Conservation (phyloP, 495 filamentous ascomycete genomes). For the Penicillium coprophilum region DNA sequence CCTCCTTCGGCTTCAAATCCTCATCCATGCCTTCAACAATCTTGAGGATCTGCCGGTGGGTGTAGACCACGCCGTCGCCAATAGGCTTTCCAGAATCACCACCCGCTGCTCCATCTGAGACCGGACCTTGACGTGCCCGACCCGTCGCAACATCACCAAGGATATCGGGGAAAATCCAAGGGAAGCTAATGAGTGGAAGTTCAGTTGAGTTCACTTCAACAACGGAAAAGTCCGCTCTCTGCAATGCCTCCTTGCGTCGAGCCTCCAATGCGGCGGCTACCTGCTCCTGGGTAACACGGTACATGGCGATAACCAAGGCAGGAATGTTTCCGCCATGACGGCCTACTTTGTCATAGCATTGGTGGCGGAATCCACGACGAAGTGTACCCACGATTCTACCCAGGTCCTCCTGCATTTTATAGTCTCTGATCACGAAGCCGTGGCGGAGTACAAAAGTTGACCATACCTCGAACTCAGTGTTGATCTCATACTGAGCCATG, state of each 20-base stretch:
- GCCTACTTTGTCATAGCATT: constrained; percentile 63
- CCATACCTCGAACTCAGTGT: constrained; percentile 90
- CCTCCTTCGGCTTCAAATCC: neutral
- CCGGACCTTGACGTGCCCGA: neutral
- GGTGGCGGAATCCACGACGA: constrained; percentile 62
- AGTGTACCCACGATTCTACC: constrained; percentile 61
- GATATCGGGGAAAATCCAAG: constrained; percentile 79
- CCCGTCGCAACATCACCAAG: constrained; percentile 69
- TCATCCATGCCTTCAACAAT: constrained; percentile 1
- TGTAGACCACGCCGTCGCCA: constrained; percentile 8
- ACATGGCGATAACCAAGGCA: constrained; percentile 83
- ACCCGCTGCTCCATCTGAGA: neutral
- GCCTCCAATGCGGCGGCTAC: constrained; percentile 51
- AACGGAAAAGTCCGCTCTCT: constrained; percentile 27
- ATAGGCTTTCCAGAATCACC: neutral
- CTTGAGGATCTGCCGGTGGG: constrained; percentile 7
- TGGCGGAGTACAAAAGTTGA: constrained; percentile 78
- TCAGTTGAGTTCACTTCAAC: constrained; percentile 32
- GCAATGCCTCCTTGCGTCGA: constrained; percentile 18
- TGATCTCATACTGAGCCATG: constrained; percentile 83
- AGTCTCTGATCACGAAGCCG: constrained; percentile 64
- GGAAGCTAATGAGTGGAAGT: constrained; percentile 88
- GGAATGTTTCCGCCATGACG: constrained; percentile 56
- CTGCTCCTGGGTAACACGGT: constrained; percentile 74
- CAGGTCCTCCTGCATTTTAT: constrained; percentile 83